These are phyloP conservation scores for Yamadazyma conglobata DNA, from an alignment of 1,139 yeast species.

Conservation along the genomic window DNA sequence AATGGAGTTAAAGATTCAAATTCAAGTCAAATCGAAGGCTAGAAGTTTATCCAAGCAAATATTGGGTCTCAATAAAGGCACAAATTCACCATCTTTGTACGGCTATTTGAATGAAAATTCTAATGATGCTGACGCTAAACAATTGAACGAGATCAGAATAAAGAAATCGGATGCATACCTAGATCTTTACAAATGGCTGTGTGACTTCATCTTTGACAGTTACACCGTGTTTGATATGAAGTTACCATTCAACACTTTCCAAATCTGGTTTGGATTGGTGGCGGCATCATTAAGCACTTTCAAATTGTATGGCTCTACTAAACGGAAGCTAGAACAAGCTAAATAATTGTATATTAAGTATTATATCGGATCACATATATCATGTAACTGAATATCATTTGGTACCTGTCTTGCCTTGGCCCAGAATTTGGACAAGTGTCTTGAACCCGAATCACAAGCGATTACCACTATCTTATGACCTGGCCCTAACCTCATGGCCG, in stretches of 20 bases:
- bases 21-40: conserved; percentile 40
- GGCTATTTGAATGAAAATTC: conserved; percentile 18
- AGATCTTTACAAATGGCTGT: conserved; percentile 39
- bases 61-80: conserved; percentile 19
- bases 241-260: conserved; percentile 43
- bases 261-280: conserved; percentile 48
- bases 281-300: conserved; percentile 39
- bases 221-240: conserved; percentile 41
- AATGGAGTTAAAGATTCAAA: conserved; percentile 37
- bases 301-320: conserved; percentile 42
- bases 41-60: conserved; percentile 36
- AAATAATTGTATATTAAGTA: conserved; percentile 3
- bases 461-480: conserved; percentile 80
- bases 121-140: conserved; percentile 18
- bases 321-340: conserved; percentile 9
- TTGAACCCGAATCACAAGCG: conserved; percentile 87
- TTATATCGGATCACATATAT: conserved; percentile 24
- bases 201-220: conserved; percentile 42
- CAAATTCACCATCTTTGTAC: conserved; percentile 11
- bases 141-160: conserved; percentile 33
- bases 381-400: conserved; percentile 24
- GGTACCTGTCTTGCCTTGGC: conserved; percentile 49
- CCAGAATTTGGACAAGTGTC: conserved; percentile 94
- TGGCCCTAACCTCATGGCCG: conserved; percentile 55
- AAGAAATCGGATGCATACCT: conserved; percentile 37